A percentile compares a stretch with the other conserved stretches of the same genome.
These are phyloP conservation scores for Pugionium cornutum DNA, from an alignment of 345 rosid genomes.

Conservation along the genomic window DNA sequence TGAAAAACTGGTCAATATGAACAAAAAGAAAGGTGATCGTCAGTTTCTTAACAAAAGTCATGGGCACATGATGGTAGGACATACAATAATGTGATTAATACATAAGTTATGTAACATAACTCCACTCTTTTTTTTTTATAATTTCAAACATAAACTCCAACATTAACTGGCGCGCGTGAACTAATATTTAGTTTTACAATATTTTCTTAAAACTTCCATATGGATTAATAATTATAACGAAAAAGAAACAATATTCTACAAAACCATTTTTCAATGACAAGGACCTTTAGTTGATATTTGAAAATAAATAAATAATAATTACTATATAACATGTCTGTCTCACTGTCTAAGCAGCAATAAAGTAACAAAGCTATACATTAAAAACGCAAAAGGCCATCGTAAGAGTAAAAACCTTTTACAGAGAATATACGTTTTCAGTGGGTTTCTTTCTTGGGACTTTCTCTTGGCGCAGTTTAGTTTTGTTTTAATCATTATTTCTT, in stretches of 20 bases:
- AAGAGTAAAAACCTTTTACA: slow-evolving; percentile 52
- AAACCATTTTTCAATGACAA: slow-evolving; percentile 39
- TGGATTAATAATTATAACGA: slow-evolving; percentile 20
- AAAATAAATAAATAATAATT: slow-evolving; percentile 10
- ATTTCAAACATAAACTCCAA: background rate
- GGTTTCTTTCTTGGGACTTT: slow-evolving; percentile 43
- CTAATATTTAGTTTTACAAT: background rate
- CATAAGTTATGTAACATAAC: slow-evolving; percentile 5
- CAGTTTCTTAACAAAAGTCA: slow-evolving; percentile 13
- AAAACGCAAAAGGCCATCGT: slow-evolving; percentile 51
- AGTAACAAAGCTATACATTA: slow-evolving; percentile 16
- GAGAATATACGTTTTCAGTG: slow-evolving; percentile 68
- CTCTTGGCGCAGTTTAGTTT: slow-evolving; percentile 32
- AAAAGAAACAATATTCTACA: slow-evolving; percentile 31
- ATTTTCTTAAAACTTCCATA: background rate
- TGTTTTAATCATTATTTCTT: background rate
- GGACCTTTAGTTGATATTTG: slow-evolving; percentile 22
- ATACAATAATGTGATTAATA: slow-evolving; percentile 13
- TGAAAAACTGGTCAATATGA: no score
- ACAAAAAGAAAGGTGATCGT: no score
- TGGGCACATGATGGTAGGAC: slow-evolving; percentile 31
- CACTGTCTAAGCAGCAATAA: slow-evolving; percentile 4
- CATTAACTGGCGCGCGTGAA: background rate
- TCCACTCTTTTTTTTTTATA: background rate
- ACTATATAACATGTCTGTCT: slow-evolving; percentile 17